phyloP scores from a whole-genome alignment of 2,329 filamentous ascomycete genomes.

The Chaetomiaceae sp. region DNA sequence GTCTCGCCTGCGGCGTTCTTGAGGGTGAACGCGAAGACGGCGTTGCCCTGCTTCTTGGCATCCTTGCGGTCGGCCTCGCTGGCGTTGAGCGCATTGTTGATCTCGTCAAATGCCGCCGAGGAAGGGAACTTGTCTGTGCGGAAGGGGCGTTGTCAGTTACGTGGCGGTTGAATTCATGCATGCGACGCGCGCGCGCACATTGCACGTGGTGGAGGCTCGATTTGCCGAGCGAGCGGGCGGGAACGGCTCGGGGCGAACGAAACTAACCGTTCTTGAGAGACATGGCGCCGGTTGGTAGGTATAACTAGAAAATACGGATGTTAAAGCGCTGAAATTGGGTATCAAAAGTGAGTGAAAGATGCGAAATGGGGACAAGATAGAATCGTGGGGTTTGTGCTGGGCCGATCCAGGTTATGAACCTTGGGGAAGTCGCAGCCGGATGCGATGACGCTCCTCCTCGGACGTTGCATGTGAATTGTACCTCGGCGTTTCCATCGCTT shows the following conservation, averaged over 20 bases:
- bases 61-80: slow-evolving; percentile 68
- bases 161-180: too few relatives aligned
- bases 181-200: too few relatives aligned
- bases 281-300: slow-evolving; percentile 46
- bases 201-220: too few relatives aligned
- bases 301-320: background rate
- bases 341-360: too few relatives aligned
- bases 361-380: background rate
- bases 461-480: slow-evolving; percentile 21
- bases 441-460: slow-evolving; percentile 19
- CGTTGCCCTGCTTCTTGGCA: slow-evolving; percentile 81
- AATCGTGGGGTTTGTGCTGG: background rate
- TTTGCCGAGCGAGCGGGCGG: too few relatives aligned
- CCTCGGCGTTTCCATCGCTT: slow-evolving; percentile 20
- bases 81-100: slow-evolving; percentile 63
- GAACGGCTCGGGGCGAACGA: background rate
- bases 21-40: slow-evolving; percentile 83
- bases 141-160: slow-evolving; percentile 2
- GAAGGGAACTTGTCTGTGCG: slow-evolving; percentile 77
- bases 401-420: slow-evolving; percentile 1
- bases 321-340: too few relatives aligned
- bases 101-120: slow-evolving; percentile 84
- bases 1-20: slow-evolving; percentile 80
- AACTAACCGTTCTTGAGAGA: slow-evolving; percentile 65
- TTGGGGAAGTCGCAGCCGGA: slow-evolving; percentile 3